Conservation (phyloP, 345 rosid species). For the Ailanthus altissimus region DNA sequence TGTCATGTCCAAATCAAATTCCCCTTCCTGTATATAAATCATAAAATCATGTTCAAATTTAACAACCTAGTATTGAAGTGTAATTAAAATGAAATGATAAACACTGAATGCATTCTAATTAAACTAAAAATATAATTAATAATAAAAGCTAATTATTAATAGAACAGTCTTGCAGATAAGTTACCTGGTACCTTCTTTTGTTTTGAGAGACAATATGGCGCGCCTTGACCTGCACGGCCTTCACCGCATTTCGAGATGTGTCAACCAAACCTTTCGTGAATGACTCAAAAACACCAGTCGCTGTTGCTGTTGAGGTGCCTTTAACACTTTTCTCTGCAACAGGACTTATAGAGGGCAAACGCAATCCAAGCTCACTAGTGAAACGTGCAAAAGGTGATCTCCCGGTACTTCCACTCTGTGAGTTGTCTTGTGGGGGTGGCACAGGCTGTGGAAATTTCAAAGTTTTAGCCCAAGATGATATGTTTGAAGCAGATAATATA, state of each 20-base stretch:
- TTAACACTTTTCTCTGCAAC: slow-evolving; percentile 37
- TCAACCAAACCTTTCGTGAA: slow-evolving; percentile 78
- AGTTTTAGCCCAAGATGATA: slow-evolving; percentile 75
- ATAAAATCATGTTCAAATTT: slow-evolving; percentile 12
- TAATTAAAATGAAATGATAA: not conserved
- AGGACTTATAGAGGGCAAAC: slow-evolving; percentile 47
- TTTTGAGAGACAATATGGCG: slow-evolving; percentile 94
- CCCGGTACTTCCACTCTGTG: slow-evolving; percentile 51
- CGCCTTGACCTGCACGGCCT: slow-evolving; percentile 94
- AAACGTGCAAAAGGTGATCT: slow-evolving; percentile 69
- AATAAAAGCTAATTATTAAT: not conserved
- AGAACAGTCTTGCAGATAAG: not conserved
- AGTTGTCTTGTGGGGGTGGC: slow-evolving; percentile 35
- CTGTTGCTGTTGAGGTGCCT: slow-evolving; percentile 37
- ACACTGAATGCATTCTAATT: not conserved
- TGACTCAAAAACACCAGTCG: slow-evolving; percentile 62
- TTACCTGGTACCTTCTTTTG: slow-evolving; percentile 93
- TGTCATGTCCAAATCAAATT: slow-evolving; percentile 68
- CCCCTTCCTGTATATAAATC: slow-evolving; percentile 70
- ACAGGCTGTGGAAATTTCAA: slow-evolving; percentile 62
- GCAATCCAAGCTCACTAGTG: slow-evolving; percentile 72
- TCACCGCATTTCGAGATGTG: slow-evolving; percentile 84
- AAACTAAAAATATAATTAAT: not conserved
- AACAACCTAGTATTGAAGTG: not conserved
- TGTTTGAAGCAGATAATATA: slow-evolving; percentile 53